Evolutionary conservation across 352 stramenopile genomes (phyloP), one percentile per base, ranked within the genome.

Genomic region (Phytophthora gonapodyides): DNA sequence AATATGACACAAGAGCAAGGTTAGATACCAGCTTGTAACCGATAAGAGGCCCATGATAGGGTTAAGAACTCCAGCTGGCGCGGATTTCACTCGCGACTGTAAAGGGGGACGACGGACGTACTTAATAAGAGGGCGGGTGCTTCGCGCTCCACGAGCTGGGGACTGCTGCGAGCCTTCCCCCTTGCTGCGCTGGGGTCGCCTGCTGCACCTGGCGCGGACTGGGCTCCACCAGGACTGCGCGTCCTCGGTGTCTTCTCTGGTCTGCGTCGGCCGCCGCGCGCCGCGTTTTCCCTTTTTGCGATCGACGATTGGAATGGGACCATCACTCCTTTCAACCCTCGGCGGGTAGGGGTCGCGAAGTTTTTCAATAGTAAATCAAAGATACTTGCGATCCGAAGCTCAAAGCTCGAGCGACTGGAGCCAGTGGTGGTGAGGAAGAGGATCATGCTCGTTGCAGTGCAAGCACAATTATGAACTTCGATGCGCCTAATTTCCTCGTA

Each of bases 271-370:
- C 58, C 61, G 42, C 61, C 45, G 59, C 54, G 38, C 48, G 64
- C 64, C 64, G 55, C 55, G 67, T 64, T 68, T 75, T 67, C 63
- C 67, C 42, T 60, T 62, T 60, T 53, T 44, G 45, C 67, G 67
- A 76, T 76, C 58, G 63, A 76, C 67, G 67, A 73, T 69, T n/a
- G 46, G 55, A 57, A 56, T 50, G 41, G 17, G 46, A 69, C 52
- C 58, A 72, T 67, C 55, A 71, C 52, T 75, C 57, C 37, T 5
- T 27, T 61, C 50, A 52, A 45, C 60, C 46, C 56, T 33, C 35
- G 42, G 15, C 44, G 61, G 62, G 0, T 70, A 70, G 62, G 62
- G 42, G 8, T 69, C 5, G 24, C 24, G 24, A 30, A 5, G 2
- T 30, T 30, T 64, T 61, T 61, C 41, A 51, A 66, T 66, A 58